These are phyloP conservation scores for Ogataea allantospora DNA, from an alignment of 805 yeast species.

Conservation along the genomic window DNA sequence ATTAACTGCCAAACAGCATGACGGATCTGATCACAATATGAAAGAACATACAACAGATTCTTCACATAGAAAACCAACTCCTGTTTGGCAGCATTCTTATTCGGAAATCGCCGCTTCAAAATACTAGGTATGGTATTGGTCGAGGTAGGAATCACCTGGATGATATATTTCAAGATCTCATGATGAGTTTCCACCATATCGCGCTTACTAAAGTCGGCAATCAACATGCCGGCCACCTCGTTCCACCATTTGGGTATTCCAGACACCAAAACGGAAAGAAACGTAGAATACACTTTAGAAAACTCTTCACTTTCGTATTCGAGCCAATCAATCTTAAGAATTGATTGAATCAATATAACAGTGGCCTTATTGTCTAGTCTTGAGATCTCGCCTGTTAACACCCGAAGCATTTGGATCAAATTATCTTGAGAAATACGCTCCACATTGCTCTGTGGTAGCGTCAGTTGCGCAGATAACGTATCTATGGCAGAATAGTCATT, in stretches of 20 bases:
- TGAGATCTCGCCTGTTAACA: constrained; percentile 62
- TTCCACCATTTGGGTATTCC: constrained; percentile 88
- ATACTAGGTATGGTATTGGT: constrained; percentile 59
- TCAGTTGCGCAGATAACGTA: constrained; percentile 57
- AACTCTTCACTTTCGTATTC: constrained; percentile 36
- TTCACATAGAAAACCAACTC: constrained; percentile 60
- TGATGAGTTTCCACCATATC: constrained; percentile 49
- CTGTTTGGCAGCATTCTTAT: constrained; percentile 59
- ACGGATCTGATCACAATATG: constrained; percentile 75
- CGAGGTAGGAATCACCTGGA: constrained; percentile 79
- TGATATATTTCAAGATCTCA: constrained; percentile 57
- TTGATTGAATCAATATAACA: constrained; percentile 53
- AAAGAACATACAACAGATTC: constrained; percentile 58
- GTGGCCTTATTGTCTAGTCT: constrained; percentile 60
- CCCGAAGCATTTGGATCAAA: constrained; percentile 53
- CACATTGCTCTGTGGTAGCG: constrained; percentile 47
- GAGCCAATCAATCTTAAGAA: constrained; percentile 68
- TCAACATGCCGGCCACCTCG: constrained; percentile 71
- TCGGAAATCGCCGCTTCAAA: constrained; percentile 69
- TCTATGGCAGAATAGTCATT: constrained; percentile 56
- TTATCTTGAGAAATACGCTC: constrained; percentile 56
- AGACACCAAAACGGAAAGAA: constrained; percentile 74
- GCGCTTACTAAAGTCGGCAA: constrained; percentile 50
- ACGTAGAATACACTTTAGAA: constrained; percentile 60
- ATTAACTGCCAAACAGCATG: constrained; percentile 76